Base-by-base conservation (phyloP, 495 filamentous ascomycete genomes). In the Penicillium psychrofluorescens region DNA sequence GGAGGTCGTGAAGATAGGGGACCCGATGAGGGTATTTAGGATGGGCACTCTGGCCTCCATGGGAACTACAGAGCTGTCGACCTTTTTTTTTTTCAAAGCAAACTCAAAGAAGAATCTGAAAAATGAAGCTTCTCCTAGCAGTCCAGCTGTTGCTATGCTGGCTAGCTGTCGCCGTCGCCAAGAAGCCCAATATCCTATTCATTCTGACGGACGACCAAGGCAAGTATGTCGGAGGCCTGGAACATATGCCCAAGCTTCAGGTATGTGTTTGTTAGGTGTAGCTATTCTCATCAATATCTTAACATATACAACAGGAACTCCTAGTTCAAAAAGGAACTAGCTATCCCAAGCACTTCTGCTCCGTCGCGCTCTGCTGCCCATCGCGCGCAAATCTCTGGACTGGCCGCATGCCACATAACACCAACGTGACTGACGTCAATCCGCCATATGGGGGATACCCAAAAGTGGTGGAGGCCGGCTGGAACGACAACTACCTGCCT, bases 201-300 rank as follows among this genome's bases (percentile, higher is more conserved):
- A 67, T 85, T 35, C 62, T 85, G 22, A 82, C 80, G 0, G 81
- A 85, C 45, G 80, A 85, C 54, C 81, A 85, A 44, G 81, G 84
- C 42, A 56, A 76, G 36, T 69, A 77, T 58, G 63, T 84, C 45
- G 61, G 72, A 29, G 77, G 76, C 0, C 52, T 83, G 11, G 71
- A 80, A 10, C 72, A 80, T 40, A 70, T 78, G 60, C 75, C 77
- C 9, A 58, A 72, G 27, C 60, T 81, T 11, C 64, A 76, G 56
- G 58, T 61, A 37, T 37, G 37, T 43, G 11, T 29, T 35, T 35
- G 15, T 16, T 8, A 36, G 11, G 16, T 22, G 22, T 22, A 4
- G 3, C 6, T 22, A 22, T 22, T 16, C 5, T 16, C 9, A 37
- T n/a, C 10, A 3, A 11, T 11, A 27, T 16, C 36, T 41, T 41